These are phyloP conservation scores for Teratosphaeria zuluensis DNA, from an alignment of 2,329 filamentous ascomycete genomes.

Conservation along the genomic window DNA sequence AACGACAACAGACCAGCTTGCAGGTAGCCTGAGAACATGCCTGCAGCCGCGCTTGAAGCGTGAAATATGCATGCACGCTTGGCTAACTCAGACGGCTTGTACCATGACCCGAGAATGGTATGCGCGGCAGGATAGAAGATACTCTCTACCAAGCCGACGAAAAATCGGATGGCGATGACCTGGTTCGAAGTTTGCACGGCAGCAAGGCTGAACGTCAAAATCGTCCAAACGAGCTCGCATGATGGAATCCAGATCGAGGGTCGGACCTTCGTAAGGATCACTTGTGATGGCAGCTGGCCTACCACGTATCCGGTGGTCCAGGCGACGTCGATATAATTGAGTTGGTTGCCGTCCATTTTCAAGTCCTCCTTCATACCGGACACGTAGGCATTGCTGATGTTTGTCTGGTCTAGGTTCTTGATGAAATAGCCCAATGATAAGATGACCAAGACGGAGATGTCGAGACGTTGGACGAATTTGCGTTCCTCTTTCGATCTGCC, in stretches of 20 bases:
- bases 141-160: constrained; percentile 41
- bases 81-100: constrained; percentile 40
- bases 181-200: constrained; percentile 33
- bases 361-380: constrained; percentile 46
- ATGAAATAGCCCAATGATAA: constrained; percentile 42
- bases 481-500: constrained; percentile 31
- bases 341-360: constrained; percentile 42
- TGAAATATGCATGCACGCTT: constrained; percentile 46
- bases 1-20: constrained; percentile 45
- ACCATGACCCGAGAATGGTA: constrained; percentile 45
- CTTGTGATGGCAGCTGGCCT: constrained; percentile 31
- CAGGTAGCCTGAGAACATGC: constrained; percentile 44
- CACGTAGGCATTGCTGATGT: constrained; percentile 36
- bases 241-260: constrained; percentile 41
- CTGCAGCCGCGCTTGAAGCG: constrained; percentile 35
- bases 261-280: constrained; percentile 40
- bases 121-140: constrained; percentile 30
- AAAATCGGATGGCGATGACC: constrained; percentile 40
- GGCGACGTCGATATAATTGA: constrained; percentile 47
- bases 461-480: constrained; percentile 40
- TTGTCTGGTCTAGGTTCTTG: constrained; percentile 34
- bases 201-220: constrained; percentile 39
- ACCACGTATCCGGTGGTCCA: constrained; percentile 55
- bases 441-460: constrained; percentile 40
- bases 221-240: constrained; percentile 40